Base-by-base conservation (phyloP, 2,329 filamentous ascomycete species). In the Zymoseptoria passerinii region DNA sequence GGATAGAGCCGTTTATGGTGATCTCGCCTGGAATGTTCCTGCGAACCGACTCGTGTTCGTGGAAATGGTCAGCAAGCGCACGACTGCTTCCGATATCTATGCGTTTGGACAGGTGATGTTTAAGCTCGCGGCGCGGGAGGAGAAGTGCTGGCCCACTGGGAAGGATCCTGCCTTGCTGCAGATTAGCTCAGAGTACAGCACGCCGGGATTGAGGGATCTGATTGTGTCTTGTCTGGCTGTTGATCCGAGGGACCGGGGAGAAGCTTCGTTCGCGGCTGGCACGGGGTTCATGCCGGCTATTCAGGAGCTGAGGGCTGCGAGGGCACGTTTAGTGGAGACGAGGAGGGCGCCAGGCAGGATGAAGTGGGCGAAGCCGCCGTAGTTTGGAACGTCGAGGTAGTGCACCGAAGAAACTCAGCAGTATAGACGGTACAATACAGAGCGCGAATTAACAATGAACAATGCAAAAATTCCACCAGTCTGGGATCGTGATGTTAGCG, bases 81-180 rank as follows among this genome's bases (percentile, higher is more conserved):
- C 58, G 0, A 53, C 56, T 1, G 61, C 59, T 0, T 23, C 54
- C 0, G 64, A 66, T 44, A 56, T 66, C 18, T 67, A 61, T 29
- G 53, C 55, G 27, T 56, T 67, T 28, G 65, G 63, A 9, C 59
- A 63, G 19, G 58, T 63, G n/a, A 58, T 65, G n/a, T 60, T 60
- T 48, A 51, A 52, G 54, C 53, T 64, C 23, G 60, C 58, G 3
- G 48, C 50, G 3, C 57, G 35, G 23, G 56, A 59, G 8, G 35
- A 8, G 3, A 20, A 44, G 8, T 51, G 52, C 2, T 28, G 53
- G 3, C 23, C 44, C 28, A 61, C 59, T 27, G 60, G 62, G 1
- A 35, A 48, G 13, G 52, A 61, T 10, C 58, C 62, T 13, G 9
- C 13, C 8, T 49, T 29, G 1, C 2, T 64, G 9, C 8, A 44